Percentiles rank a stretch among this genome's conserved stretches.
phyloP scores from a whole-genome alignment of 164 flowering plant genomes.

The Litsea cubeba region DNA sequence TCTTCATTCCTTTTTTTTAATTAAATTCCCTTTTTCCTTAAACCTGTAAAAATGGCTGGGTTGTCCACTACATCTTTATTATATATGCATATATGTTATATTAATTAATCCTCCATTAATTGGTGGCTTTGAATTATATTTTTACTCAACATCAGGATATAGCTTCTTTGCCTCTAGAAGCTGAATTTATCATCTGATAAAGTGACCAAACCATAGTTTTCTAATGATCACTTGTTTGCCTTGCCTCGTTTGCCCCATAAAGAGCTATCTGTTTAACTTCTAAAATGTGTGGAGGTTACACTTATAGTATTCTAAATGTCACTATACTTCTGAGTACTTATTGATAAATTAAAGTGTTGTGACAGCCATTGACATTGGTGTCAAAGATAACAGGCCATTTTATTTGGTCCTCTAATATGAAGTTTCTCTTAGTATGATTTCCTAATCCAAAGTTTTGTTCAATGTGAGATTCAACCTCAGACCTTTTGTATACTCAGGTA shows the following conservation, averaged over 20 bases:
- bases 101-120: not conserved
- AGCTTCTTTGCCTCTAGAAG: conserved; percentile 1
- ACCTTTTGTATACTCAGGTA: conserved; percentile 55
- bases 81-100: not conserved
- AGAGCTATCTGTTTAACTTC: no score
- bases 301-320: no score
- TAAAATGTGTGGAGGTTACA: no score
- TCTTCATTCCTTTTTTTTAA: not conserved
- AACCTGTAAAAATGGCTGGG: no score
- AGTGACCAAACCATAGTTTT: no score
- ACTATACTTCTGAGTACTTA: no score
- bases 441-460: not conserved
- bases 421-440: not conserved
- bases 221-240: no score
- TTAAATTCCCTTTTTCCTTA: not conserved
- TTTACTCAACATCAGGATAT: not conserved
- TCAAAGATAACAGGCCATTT: not conserved
- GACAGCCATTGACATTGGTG: not conserved
- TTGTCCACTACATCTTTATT: not conserved
- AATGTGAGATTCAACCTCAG: not conserved
- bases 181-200: not conserved
- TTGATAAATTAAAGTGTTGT: not conserved
- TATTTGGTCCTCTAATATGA: not conserved
- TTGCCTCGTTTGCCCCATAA: no score
- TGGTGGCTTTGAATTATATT: not conserved